Evolutionary conservation across 495 filamentous ascomycete species (phyloP), one percentile per base, ranked within the genome.

Genomic region (Ascodesmis nigricans): DNA sequence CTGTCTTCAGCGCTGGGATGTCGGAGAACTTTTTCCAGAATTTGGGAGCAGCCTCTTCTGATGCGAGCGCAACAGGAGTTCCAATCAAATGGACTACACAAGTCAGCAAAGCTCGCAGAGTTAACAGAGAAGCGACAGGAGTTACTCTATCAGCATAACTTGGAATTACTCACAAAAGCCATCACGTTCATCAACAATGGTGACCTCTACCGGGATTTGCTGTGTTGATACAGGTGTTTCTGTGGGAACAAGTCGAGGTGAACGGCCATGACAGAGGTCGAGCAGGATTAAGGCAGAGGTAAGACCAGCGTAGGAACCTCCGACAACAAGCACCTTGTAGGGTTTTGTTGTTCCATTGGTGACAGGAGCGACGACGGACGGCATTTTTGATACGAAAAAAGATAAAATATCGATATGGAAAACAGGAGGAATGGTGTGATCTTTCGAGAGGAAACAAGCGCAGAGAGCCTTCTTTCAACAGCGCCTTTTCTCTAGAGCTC

Each of bases 121-220:
- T 5, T 26, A 6, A 15, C n/a, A 10, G 21, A 17, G 19, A 14
- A 33, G 32, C 8, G 16, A 9, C 20, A 33, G n/a, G n/a, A n/a
- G n/a, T n/a, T n/a, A n/a, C n/a, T n/a, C n/a, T n/a, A n/a, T n/a
- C n/a, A n/a, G n/a, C n/a, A n/a, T n/a, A n/a, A n/a, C n/a, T n/a
- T n/a, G n/a, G n/a, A n/a, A n/a, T n/a, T n/a, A 55, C 53, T 45
- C 44, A 76, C 71, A 76, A 50, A 64, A 75, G 17, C 74, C 74
- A 59, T 79, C 74, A 15, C 69, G 57, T 38, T 75, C 68, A 43
- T 79, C 73, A 3, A 76, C 64, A 5, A 79, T 58, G 6, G 71
- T 76, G 29, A 76, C 67, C 23, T 74, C 57, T 13, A 76, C 43
- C 0, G 62, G 57, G 21, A 69, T 58, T 10, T 53, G 50, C 17